phyloP scores from a whole-genome alignment of 2,329 filamentous ascomycete species.

The Aspergillus aculeatinus region DNA sequence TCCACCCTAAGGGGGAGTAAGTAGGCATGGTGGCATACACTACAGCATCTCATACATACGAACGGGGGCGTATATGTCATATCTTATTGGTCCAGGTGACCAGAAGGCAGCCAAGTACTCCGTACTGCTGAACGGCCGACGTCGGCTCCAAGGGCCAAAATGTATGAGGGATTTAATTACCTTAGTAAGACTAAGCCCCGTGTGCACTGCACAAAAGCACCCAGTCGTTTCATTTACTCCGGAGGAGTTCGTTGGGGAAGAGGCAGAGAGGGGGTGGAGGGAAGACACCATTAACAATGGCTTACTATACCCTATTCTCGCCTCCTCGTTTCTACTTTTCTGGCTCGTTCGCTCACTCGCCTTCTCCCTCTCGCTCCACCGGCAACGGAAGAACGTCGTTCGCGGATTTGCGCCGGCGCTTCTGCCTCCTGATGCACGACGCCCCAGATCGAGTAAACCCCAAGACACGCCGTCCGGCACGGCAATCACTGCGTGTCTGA shows the following conservation, averaged over 20 bases:
- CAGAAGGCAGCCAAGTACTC: neutral
- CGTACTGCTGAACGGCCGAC: slow-evolving; percentile 6
- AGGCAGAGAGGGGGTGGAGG: neutral
- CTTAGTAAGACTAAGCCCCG: slow-evolving; percentile 4
- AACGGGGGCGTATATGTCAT: neutral
- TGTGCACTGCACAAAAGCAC: slow-evolving; percentile 4
- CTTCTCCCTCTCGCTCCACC: neutral
- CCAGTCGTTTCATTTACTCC: neutral
- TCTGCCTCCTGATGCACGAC: neutral
- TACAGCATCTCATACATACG: neutral
- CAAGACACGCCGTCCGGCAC: slow-evolving; percentile 5
- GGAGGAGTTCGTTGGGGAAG: neutral
- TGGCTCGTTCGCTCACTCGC: neutral
- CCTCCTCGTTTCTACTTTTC: neutral
- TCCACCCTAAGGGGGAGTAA: neutral
- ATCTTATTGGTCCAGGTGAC: neutral
- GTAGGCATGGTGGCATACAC: neutral
- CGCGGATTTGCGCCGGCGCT: slow-evolving; percentile 5
- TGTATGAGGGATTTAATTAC: slow-evolving; percentile 26
- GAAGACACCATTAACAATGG: neutral
- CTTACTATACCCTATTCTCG: neutral
- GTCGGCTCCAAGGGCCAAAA: slow-evolving; percentile 8
- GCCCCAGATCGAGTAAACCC: slow-evolving; percentile 5
- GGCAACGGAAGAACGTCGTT: slow-evolving; percentile 3
- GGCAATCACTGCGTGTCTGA: slow-evolving; percentile 4